Evolutionary conservation across 345 rosid species (phyloP), one percentile per base, ranked within the genome.

Genomic region (Acer negundo): DNA sequence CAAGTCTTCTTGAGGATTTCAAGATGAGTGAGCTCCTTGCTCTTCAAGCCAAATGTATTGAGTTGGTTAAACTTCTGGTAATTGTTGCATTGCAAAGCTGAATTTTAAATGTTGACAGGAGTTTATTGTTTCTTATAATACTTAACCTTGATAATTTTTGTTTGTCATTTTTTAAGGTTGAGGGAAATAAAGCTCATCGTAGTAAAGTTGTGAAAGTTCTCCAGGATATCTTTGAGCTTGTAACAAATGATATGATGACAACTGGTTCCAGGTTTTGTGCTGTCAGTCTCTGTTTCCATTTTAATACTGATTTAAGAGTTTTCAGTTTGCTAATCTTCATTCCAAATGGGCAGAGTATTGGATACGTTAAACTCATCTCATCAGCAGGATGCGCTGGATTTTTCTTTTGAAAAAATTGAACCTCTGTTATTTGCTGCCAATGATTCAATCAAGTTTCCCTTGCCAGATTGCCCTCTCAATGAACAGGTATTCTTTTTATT

Each of bases 141-240:
- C 15, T 47, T 53, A 15, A 51, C 16, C 69, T 63, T 19, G 35
- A 49, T 69, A 31, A 75, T 61, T 53, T 10, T 35, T 68, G 26
- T 56, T 46, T 84, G 84, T 58, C 73, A 42, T 73, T 12, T 47
- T 75, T 61, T 61, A 79, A 89, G 94, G 85, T 85, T 75, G 91
- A 89, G 84, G 93, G 95, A 82, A 82, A 86, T 71, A 86, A 86
- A 83, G 76, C 81, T 63, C 87, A 87, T 51, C 85, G 73, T 68
- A 77, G 67, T 68, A 85, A 89, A 74, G 93, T 93, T 76, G 94
- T 92, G 76, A 89, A 85, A 82, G 87, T 88, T 85, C 97, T 95
- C 72, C 99, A 95, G 68, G 99, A 95, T 84, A 90, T 95, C 69
- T 93, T 93, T 87, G 98, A 95, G 84, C 84, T 95, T 22, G 89